Evolutionary conservation across 164 flowering plant genomes (phyloP).

Genomic region (Tetracentron sinense): DNA sequence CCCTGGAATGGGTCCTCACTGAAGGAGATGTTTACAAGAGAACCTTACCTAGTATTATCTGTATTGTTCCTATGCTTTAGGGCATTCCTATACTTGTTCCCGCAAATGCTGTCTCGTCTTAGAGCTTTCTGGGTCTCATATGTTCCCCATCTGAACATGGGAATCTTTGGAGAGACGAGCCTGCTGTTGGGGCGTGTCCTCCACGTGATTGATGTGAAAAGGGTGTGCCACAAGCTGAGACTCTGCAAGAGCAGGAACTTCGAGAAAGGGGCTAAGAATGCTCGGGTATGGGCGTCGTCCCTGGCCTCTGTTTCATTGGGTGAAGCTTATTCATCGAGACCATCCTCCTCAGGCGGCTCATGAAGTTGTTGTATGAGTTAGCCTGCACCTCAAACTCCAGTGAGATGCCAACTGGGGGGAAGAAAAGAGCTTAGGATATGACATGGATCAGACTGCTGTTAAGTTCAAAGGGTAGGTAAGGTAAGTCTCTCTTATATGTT

Average conservation of each 20-base stretch:
- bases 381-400: not conserved
- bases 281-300: slow-evolving; percentile 88
- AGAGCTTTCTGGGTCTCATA: slow-evolving; percentile 47
- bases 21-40: slow-evolving; percentile 38
- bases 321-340: slow-evolving; percentile 45
- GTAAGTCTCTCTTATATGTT: no score
- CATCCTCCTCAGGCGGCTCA: slow-evolving; percentile 13
- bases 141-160: slow-evolving; percentile 58
- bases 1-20: slow-evolving; percentile 27
- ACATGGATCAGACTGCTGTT: no score
- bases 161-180: slow-evolving; percentile 67
- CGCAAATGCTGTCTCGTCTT: slow-evolving; percentile 32
- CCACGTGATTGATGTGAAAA: slow-evolving; percentile 57
- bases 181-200: slow-evolving; percentile 54
- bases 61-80: slow-evolving; percentile 47
- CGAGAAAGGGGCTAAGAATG: slow-evolving; percentile 65
- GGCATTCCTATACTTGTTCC: slow-evolving; percentile 32
- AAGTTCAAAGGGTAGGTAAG: no score
- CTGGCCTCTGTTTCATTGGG: slow-evolving; percentile 84
- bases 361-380: not conserved
- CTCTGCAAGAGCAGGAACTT: slow-evolving; percentile 65
- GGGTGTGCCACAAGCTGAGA: slow-evolving; percentile 64
- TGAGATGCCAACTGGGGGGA: no score
- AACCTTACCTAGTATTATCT: slow-evolving; percentile 54
- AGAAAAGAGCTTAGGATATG: no score